These are phyloP conservation scores for Boletales sp. DNA, from an alignment of 768 basidiomycete species.

Conservation along the genomic window DNA sequence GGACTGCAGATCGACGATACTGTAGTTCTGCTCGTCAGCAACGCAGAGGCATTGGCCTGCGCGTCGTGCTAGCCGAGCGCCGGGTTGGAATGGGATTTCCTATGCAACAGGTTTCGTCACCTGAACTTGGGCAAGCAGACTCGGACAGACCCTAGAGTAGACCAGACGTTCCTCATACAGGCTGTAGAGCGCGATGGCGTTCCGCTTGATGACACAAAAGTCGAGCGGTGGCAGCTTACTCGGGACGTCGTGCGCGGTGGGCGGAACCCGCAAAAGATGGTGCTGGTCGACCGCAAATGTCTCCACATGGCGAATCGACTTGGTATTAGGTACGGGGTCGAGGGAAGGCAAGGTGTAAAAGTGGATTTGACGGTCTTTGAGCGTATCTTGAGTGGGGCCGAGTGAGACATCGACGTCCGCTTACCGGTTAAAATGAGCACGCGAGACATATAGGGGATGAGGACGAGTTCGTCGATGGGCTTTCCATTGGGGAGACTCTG, in stretches of 20 bases:
- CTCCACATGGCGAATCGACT: conserved; percentile 77
- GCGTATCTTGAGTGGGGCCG: not conserved
- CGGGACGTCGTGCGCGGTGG: conserved; percentile 36
- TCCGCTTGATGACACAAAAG: conserved; percentile 71
- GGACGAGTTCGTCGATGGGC: conserved; percentile 74
- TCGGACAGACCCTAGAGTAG: conserved; percentile 52
- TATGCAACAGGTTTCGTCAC: conserved; percentile 22
- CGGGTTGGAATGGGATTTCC: conserved; percentile 69
- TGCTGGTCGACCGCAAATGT: conserved; percentile 81
- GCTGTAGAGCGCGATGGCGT: conserved; percentile 57
- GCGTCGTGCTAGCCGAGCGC: conserved; percentile 58
- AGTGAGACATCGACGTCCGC: conserved; percentile 27
- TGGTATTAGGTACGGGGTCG: conserved; percentile 63
- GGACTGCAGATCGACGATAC: conserved; percentile 72
- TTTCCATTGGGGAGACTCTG: conserved; percentile 67
- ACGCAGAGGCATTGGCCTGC: conserved; percentile 64
- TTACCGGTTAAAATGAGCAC: conserved; percentile 71
- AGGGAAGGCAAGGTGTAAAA: conserved; percentile 81
- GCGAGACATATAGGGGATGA: conserved; percentile 72
- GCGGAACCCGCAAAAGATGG: conserved; percentile 52
- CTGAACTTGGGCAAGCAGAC: not conserved
- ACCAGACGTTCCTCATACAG: conserved; percentile 58
- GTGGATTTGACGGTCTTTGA: conserved; percentile 58
- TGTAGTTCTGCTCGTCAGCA: conserved; percentile 70
- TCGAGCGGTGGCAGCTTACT: conserved; percentile 52